Base-by-base conservation (phyloP, 352 stramenopile species). In the Phytophthora hibernalis region DNA sequence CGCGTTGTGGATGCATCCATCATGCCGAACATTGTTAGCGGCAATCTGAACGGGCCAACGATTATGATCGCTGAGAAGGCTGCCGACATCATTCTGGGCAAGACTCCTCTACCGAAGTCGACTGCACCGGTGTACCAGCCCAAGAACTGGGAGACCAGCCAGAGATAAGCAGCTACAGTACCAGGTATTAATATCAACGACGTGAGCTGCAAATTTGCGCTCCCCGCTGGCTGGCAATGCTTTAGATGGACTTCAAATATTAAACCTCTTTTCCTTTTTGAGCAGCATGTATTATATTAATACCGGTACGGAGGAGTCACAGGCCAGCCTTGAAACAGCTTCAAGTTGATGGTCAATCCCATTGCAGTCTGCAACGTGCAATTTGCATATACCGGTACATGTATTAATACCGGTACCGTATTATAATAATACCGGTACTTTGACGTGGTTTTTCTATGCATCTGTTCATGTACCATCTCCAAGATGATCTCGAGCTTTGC, bases 31-130 rank as follows among this genome's bases (percentile, higher is more conserved):
- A 97, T 98, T 51, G 79, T 97, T 52, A 98, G 92, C 53, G 96
- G 96, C 44, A 98, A 98, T 68, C 81, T 97, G 16, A 98, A 98
- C 72, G 91, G 73, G 1, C 96, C 93, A n/a, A 91, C 93, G 28
- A 96, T 98, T 69, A 97, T 98, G 80, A 77, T 98, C 33, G 95
- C 90, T 11, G 95, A 98, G 68, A 98, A 97, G 70, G 92, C 90
- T 16, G 93, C 95, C 35, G 90, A 98, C 56, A 95, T 98, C 58
- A 97, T 98, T 44, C 72, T 94, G 37, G 85, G 82, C 48, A 90
- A 89, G 58, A 64, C 67, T 28, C 61, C 86, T 42, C 76, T 96
- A 47, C 78, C 81, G 8, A 91, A 90, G 68, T 93, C 86, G 12
- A 93, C 59, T 18, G 83, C 84, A 4, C 75, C 85, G 1, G 86